A percentile compares a stretch with the other conserved stretches of the same genome.
Conservation (phyloP, 139 green algal genomes). For the Mychonastes homosphaera region DNA sequence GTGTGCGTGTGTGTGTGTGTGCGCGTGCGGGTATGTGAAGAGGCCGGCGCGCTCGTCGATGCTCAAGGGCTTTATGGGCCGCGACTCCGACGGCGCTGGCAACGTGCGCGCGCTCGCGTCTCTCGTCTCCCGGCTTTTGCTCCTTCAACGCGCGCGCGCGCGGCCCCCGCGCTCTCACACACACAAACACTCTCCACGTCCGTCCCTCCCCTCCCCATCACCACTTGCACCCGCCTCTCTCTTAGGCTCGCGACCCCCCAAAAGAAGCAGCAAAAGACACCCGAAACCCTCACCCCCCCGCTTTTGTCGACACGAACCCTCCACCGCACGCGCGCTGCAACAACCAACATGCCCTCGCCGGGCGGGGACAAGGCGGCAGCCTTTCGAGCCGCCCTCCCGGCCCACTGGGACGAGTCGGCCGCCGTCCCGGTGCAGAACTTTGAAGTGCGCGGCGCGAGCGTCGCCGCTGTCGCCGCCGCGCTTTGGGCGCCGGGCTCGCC, state of each 20-base stretch:
- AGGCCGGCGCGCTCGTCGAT: too few species aligned
- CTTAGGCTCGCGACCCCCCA: slow-evolving; percentile 15
- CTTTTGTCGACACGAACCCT: background rate
- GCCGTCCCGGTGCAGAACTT: too few species aligned
- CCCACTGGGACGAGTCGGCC: slow-evolving; percentile 7
- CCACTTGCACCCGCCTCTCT: background rate
- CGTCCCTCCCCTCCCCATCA: background rate
- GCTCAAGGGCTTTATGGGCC: background rate
- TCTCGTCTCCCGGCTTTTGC: background rate
- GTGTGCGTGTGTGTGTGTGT: too few species aligned
- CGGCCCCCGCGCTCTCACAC: background rate
- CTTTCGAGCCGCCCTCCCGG: slow-evolving; percentile 10
- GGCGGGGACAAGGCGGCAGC: too few species aligned
- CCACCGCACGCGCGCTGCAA: background rate
- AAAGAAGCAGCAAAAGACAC: slow-evolving; percentile 13
- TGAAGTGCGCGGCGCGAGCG: too few species aligned
- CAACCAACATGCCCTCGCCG: background rate
- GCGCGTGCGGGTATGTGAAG: too few species aligned
- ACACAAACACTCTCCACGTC: background rate
- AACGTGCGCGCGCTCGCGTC: too few species aligned
- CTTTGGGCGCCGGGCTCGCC: too few species aligned
- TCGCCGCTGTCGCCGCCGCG: too few species aligned
- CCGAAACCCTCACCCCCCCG: background rate
- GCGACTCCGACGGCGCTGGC: background rate
- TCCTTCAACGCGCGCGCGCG: background rate